phyloP scores from a whole-genome alignment of 352 stramenopile genomes.

The Halophytophthora polymorphica region DNA sequence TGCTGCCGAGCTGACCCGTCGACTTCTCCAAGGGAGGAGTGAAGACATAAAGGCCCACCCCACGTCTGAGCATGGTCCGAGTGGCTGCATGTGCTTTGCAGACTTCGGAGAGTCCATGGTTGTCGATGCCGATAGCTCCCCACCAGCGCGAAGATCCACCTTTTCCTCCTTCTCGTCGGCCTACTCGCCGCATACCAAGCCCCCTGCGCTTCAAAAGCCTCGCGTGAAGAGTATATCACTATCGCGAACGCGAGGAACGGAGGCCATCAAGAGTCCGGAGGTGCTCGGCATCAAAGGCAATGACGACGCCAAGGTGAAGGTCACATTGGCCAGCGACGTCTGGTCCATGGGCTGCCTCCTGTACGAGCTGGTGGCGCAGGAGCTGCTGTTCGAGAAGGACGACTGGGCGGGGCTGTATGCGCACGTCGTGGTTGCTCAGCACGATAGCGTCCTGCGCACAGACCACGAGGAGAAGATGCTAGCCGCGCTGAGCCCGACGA shows the following conservation, averaged over 20 bases:
- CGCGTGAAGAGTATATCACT: conserved; percentile 13
- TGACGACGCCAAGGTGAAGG: conserved; percentile 14
- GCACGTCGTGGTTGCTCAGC: conserved; percentile 41
- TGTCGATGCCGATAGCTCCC: conserved; percentile 12
- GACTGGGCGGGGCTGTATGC: conserved; percentile 61
- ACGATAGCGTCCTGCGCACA: conserved; percentile 29
- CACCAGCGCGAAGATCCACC: conserved; percentile 15
- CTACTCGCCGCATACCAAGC: neutral
- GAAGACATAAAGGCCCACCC: conserved; percentile 13
- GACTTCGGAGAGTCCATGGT: conserved; percentile 73
- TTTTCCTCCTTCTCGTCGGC: conserved; percentile 22
- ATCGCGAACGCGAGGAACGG: conserved; percentile 57
- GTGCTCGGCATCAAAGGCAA: conserved; percentile 52
- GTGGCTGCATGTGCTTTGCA: conserved; percentile 43
- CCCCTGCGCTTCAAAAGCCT: conserved; percentile 3
- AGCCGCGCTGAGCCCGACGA: conserved; percentile 22
- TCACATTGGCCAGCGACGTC: conserved; percentile 54
- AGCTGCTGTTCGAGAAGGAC: conserved; percentile 66
- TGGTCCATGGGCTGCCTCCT: conserved; percentile 75
- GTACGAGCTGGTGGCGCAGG: conserved; percentile 63
- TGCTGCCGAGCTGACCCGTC: conserved; percentile 27
- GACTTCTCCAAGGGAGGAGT: conserved; percentile 27
- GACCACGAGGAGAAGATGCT: conserved; percentile 43
- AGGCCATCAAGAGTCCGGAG: conserved; percentile 78
- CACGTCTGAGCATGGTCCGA: conserved; percentile 6